Conservation (phyloP, 192 early-diverging fungal species). For the Coemansia sp. region DNA sequence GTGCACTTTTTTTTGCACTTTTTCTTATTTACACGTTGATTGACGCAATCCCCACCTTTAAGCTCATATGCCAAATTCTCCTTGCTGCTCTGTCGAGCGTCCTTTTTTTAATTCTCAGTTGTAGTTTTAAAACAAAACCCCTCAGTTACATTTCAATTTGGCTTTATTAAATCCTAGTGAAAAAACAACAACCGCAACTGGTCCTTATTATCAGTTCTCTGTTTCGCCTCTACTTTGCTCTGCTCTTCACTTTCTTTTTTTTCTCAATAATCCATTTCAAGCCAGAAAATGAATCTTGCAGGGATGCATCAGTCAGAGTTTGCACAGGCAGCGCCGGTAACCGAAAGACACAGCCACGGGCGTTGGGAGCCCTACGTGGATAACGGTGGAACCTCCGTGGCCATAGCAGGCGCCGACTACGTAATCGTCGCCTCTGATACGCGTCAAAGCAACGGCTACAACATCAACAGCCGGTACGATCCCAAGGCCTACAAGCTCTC, state of each 20-base stretch:
- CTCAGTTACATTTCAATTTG: neutral
- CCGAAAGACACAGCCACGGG: conserved; percentile 44
- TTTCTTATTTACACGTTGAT: neutral
- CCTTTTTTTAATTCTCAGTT: neutral
- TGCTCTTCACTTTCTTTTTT: too few relatives aligned
- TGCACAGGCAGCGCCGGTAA: conserved; percentile 17
- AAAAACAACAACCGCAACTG: neutral
- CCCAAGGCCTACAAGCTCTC: conserved; percentile 89
- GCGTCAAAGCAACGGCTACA: conserved; percentile 90
- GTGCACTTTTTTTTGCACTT: conserved; percentile 5
- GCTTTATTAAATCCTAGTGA: neutral
- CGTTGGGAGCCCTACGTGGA: conserved; percentile 89
- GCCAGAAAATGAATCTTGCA: conserved; percentile 24
- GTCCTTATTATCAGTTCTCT: neutral
- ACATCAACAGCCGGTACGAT: conserved; percentile 88
- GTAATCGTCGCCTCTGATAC: conserved; percentile 94
- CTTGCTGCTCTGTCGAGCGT: too few relatives aligned
- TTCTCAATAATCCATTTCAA: too few relatives aligned
- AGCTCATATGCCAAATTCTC: neutral
- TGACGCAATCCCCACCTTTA: neutral
- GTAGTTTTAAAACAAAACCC: neutral
- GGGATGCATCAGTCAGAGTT: conserved; percentile 10
- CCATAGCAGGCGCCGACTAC: conserved; percentile 94
- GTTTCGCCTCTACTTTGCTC: too few relatives aligned
- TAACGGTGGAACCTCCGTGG: conserved; percentile 81